phyloP scores from a whole-genome alignment of 805 yeast genomes.

The Komagataella pseudopastoris region DNA sequence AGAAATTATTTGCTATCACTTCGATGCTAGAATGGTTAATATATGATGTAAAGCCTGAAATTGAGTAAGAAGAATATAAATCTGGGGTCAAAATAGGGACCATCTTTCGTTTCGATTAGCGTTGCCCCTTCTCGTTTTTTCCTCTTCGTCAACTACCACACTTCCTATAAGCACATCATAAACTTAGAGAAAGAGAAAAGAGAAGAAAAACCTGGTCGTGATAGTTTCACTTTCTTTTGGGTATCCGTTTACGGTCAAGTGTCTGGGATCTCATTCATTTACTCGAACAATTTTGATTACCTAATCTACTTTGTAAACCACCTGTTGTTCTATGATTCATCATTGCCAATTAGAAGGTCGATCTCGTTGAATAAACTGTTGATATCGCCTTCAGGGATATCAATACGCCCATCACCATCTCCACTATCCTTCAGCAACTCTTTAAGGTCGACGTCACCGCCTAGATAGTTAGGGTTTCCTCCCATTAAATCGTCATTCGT shows the following conservation, averaged over 20 bases:
- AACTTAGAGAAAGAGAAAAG: neutral
- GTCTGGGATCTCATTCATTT: neutral
- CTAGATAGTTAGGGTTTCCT: neutral
- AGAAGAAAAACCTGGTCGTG: neutral
- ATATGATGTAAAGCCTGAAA: neutral
- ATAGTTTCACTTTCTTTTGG: neutral
- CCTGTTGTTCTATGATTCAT: neutral
- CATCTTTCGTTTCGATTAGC: neutral
- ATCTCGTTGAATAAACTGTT: slow-evolving; percentile 1
- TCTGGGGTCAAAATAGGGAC: neutral
- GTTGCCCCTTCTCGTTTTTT: too few species aligned
- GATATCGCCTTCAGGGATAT: neutral
- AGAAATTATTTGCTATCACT: neutral
- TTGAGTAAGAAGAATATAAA: neutral
- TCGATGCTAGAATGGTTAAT: neutral
- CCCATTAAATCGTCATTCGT: neutral
- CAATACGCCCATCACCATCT: neutral
- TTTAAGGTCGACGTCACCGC: neutral
- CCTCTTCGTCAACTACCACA: neutral
- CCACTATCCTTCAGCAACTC: neutral
- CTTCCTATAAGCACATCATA: neutral
- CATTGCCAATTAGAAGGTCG: slow-evolving; percentile 1
- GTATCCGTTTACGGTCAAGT: neutral
- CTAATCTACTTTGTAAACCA: neutral
- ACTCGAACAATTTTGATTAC: neutral